Evolutionary conservation across 306 rosid species (phyloP), one percentile per base, ranked within the genome.

Genomic region (Ammopiptanthus mongolicus): DNA sequence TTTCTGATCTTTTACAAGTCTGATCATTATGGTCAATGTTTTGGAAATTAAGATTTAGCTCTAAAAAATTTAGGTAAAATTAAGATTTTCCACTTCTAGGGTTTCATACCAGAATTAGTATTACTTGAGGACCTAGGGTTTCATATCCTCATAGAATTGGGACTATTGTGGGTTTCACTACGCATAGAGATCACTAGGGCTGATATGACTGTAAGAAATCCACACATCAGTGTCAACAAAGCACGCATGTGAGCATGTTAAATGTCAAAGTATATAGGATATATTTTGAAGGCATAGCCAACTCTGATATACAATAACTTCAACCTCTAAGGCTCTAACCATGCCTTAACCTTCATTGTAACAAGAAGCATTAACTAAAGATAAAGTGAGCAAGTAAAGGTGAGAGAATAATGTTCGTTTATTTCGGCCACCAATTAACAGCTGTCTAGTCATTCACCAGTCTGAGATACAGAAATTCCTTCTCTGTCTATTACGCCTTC

Each of bases 281-380:
- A 2, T 41, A 41, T 29, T 19, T 21, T 67, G 28, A 34, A 13
- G 17, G 0, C 53, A 68, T 48, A 6, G 71, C 21, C 42, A 77
- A 22, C 14, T 57, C 41, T 17, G 31, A 47, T 21, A 28, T 25
- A 12, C n/a, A 68, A 21, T 62, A 23, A n/a, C 58, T 78, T 68
- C 28, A 68, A 68, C 39, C 62, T 39, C 78, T 51, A 60, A 68
- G 58, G 41, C 53, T 52, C 78, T 37, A 60, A 50, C n/a, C 13
- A 71, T 25, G 21, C 41, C 29, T 39, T 6, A 61, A 80, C 36
- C 61, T 34, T n/a, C n/a, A n/a, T n/a, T n/a, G n/a, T n/a, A n/a
- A n/a, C n/a, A n/a, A 41, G 57, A 53, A 52, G 47, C 58, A 62
- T 15, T 44, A 73, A 53, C 14, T 61, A 52, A 62, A 53, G 56